Evolutionary conservation across 2,329 filamentous ascomycete genomes (phyloP).

Genomic region (Ophiognomonia clavigignenti-juglandacearum): DNA sequence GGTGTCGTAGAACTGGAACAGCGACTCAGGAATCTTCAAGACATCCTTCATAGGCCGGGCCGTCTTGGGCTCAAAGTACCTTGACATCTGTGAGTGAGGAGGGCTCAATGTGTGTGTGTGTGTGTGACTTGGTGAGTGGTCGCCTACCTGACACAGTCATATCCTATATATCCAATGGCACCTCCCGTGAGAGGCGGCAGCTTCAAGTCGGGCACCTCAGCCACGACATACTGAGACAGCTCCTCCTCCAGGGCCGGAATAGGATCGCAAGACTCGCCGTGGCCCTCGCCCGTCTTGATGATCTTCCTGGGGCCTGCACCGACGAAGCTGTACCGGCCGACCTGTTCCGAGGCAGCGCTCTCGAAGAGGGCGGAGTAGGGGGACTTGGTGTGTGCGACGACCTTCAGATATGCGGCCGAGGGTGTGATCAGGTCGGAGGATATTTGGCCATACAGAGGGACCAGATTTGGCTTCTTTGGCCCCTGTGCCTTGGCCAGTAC

Average conservation of each 20-base stretch:
- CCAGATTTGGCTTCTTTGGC: constrained; percentile 54
- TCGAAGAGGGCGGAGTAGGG: constrained; percentile 93
- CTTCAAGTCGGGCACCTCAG: constrained; percentile 74
- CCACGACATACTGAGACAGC: constrained; percentile 72
- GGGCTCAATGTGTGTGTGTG: no score
- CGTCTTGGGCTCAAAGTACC: constrained; percentile 97
- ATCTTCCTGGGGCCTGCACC: constrained; percentile 77
- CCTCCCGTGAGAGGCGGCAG: constrained; percentile 86
- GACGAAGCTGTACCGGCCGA: constrained; percentile 93
- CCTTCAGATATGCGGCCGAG: constrained; percentile 90
- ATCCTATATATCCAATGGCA: constrained; percentile 93
- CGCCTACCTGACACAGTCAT: constrained; percentile 74
- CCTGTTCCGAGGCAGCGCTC: constrained; percentile 87
- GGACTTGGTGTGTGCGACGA: constrained; percentile 68
- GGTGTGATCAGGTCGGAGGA: constrained; percentile 91
- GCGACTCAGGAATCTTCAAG: constrained; percentile 81
- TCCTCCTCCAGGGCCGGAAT: constrained; percentile 78
- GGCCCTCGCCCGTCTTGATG: constrained; percentile 79
- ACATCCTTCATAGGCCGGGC: constrained; percentile 82
- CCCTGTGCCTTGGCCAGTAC: constrained; percentile 33
- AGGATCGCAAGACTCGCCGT: constrained; percentile 80
- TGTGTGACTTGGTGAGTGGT: not conserved
- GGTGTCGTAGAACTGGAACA: constrained; percentile 97
- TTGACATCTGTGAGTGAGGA: constrained; percentile 1
- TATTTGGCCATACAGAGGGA: constrained; percentile 75